These are phyloP conservation scores for Penicillium janthinellum DNA, from an alignment of 2,329 filamentous ascomycete species.

Conservation along the genomic window DNA sequence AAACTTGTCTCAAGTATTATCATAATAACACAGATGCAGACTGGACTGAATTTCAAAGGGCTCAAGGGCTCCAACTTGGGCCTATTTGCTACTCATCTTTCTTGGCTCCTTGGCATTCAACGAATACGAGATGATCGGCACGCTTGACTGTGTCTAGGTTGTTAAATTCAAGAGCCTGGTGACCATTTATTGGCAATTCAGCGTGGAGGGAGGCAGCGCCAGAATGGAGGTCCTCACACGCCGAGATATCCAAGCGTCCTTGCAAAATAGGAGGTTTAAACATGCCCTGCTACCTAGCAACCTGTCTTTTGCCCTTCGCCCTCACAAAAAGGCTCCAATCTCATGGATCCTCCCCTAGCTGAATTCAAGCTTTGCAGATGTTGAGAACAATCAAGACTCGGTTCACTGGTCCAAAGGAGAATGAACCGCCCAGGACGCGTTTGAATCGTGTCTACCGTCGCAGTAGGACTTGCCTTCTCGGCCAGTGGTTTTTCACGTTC, in stretches of 20 bases:
- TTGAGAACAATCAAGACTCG: neutral
- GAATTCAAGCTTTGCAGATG: neutral
- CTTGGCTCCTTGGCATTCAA: neutral
- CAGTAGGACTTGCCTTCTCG: neutral
- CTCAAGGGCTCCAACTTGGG: neutral
- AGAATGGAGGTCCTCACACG: too few species aligned
- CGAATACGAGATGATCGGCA: neutral
- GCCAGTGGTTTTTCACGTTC: neutral
- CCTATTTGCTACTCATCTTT: neutral
- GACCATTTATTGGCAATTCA: neutral
- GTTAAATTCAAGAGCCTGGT: neutral
- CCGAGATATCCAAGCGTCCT: neutral
- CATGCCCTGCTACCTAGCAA: neutral
- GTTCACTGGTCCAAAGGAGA: neutral
- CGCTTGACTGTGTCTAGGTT: neutral
- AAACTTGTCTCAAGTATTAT: too few species aligned
- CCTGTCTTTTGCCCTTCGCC: neutral
- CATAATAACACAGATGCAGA: too few species aligned
- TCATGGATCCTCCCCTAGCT: neutral
- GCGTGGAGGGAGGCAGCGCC: neutral
- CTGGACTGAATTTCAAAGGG: too few species aligned
- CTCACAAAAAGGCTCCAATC: neutral
- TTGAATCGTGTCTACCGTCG: neutral
- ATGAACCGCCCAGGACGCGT: neutral
- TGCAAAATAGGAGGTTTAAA: neutral